Evolutionary conservation across 306 rosid genomes (phyloP), one percentile per base, ranked within the genome.

Genomic region (Citrullus colocynthis): DNA sequence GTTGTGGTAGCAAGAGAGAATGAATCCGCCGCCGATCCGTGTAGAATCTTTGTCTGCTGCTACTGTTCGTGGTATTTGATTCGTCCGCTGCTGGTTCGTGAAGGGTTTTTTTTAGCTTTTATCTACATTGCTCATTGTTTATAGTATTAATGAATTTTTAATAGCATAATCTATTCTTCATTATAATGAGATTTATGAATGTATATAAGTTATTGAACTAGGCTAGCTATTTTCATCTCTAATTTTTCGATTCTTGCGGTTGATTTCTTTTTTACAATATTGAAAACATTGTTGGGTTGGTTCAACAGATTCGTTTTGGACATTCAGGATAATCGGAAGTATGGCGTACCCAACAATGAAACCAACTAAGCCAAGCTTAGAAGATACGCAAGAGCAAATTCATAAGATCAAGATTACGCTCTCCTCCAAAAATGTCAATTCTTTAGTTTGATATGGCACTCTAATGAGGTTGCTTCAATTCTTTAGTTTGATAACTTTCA

Each of bases 401-500:
- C 97, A 93, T 64, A 93, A 89, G 94, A 91, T 93, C 67, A 89
- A 96, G 87, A 93, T 91, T 74, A 93, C 98, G 0, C 97, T 93
- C 13, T 90, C 98, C 28, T 93, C 98, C 1, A 91, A 93, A 83
- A 81, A 91, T 39, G 97, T 91, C 6, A 30, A 2, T 4, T 66
- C 14, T 6, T 6, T 64, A 39, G 73, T 39, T 39, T 18, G 73
- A 3, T 39, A 18, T 9, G 5, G 6, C 5, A 42, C 16, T 42
- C 34, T 6, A 42, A 41, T n/a, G 18, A 42, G 32, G 12, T 21
- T 67, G 52, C 9, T 41, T 67, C 32, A 30, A 2, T 4, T 66
- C 14, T 6, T 6, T 64, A 39, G 73, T 39, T 39, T 18, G 73
- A 3, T 64, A 37, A 42, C 51, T 41, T 67, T 67, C 11, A 5